A percentile compares a stretch with the other conserved stretches of the same genome.
Evolutionary conservation across 225 moss, liverwort and hornwort genomes (phyloP).

Genomic region (Sphagnum contortum): DNA sequence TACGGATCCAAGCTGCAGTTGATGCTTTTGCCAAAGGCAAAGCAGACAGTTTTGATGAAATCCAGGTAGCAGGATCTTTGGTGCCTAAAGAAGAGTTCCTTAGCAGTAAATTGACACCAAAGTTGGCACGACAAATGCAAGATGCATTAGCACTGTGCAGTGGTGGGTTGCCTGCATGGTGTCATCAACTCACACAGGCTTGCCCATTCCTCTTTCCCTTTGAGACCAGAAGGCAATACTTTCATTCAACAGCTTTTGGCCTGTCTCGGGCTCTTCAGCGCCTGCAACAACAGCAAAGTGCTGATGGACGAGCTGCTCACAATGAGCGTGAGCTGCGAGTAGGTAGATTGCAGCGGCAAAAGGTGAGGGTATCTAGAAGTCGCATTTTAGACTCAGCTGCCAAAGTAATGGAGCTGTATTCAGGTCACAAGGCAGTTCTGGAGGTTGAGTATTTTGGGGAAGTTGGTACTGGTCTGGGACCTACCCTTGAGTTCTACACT

Average conservation of each 20-base stretch:
- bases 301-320: slow-evolving; percentile 63
- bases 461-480: slow-evolving; percentile 97
- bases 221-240: slow-evolving; percentile 94
- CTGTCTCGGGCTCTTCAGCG: slow-evolving; percentile 89
- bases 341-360: slow-evolving; percentile 90
- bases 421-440: slow-evolving; percentile 95
- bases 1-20: slow-evolving; percentile 61
- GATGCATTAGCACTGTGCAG: slow-evolving; percentile 95
- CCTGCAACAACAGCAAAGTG: slow-evolving; percentile 92
- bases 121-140: slow-evolving; percentile 98
- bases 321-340: slow-evolving; percentile 88
- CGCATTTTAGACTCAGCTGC: slow-evolving; percentile 90
- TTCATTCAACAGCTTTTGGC: slow-evolving; percentile 95
- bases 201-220: slow-evolving; percentile 97
- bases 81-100: slow-evolving; percentile 76
- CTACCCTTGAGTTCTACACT: slow-evolving; percentile 97
- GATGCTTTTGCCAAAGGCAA: slow-evolving; percentile 61
- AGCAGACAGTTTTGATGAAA: slow-evolving; percentile 30
- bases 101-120: slow-evolving; percentile 93
- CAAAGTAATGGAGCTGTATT: slow-evolving; percentile 95
- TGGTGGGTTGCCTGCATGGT: slow-evolving; percentile 95
- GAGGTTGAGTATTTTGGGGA: slow-evolving; percentile 99
- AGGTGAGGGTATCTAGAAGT: slow-evolving; percentile 93
- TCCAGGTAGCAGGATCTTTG: slow-evolving; percentile 47
- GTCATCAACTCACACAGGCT: slow-evolving; percentile 87